Conservation (phyloP, 108 stramenopile species). For the Nitzschia palea region DNA sequence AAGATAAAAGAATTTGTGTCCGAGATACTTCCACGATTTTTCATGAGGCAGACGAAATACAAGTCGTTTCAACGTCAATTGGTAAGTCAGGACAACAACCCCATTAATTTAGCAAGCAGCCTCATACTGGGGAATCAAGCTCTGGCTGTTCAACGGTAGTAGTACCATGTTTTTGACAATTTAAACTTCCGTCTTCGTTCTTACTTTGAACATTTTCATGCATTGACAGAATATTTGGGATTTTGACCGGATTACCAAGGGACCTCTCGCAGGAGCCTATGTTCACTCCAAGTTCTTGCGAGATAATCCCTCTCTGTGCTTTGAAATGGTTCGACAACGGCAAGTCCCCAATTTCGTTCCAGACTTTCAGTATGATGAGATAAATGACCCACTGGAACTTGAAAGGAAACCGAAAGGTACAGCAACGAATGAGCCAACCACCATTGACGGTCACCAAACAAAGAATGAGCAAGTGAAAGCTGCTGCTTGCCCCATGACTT, state of each 20-base stretch:
- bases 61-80: constrained; percentile 86
- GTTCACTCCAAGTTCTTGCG: constrained; percentile 21
- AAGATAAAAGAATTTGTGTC: not conserved
- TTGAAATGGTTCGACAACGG: not conserved
- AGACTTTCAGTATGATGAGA: no score
- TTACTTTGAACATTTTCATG: not conserved
- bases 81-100: not conserved
- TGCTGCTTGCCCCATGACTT: not conserved
- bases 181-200: not conserved
- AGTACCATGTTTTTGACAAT: not conserved
- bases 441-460: not conserved
- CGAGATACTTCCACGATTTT: not conserved
- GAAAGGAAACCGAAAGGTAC: not conserved
- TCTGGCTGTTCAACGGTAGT: not conserved
- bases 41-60: constrained; percentile 56
- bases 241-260: constrained; percentile 64
- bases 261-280: constrained; percentile 47
- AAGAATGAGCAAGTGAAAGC: not conserved
- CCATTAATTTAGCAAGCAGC: no score
- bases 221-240: constrained; percentile 59
- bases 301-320: not conserved
- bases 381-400: no score
- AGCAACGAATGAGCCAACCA: not conserved
- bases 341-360: not conserved
- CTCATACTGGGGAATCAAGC: no score